These are phyloP conservation scores for Cyathus striatus DNA, from an alignment of 768 basidiomycete genomes.

Conservation along the genomic window DNA sequence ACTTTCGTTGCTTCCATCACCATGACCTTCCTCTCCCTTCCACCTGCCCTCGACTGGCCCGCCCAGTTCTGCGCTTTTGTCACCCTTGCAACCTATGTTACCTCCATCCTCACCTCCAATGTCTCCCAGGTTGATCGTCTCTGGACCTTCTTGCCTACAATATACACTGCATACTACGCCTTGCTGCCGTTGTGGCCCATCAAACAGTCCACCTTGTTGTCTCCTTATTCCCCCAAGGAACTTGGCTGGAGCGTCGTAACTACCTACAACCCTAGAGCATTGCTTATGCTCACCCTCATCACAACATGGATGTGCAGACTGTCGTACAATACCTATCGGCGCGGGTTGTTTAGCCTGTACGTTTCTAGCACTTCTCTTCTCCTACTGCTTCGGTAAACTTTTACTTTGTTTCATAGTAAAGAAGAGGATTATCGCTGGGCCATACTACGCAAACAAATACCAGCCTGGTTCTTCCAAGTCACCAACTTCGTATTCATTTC, in stretches of 20 bases:
- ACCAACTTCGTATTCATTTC: slow-evolving; percentile 66
- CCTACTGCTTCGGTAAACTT: background rate
- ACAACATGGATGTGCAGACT: slow-evolving; percentile 68
- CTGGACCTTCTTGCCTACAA: slow-evolving; percentile 68
- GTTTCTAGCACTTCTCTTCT: slow-evolving; percentile 18
- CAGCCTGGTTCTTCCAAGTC: slow-evolving; percentile 39
- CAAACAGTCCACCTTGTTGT: slow-evolving; percentile 32
- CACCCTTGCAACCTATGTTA: background rate
- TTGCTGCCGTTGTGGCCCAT: slow-evolving; percentile 60
- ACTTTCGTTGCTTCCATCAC: too few relatives aligned
- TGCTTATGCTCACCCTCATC: slow-evolving; percentile 69
- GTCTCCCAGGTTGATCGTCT: slow-evolving; percentile 91
- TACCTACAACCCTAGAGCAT: slow-evolving; percentile 64
- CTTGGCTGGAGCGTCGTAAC: slow-evolving; percentile 31
- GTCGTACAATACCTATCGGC: slow-evolving; percentile 76
- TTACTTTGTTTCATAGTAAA: slow-evolving; percentile 32
- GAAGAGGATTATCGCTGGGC: slow-evolving; percentile 95
- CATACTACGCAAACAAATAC: slow-evolving; percentile 55
- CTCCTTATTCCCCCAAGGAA: slow-evolving; percentile 52
- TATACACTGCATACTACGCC: slow-evolving; percentile 82
- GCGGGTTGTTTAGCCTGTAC: slow-evolving; percentile 75
- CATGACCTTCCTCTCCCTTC: background rate
- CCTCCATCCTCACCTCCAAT: slow-evolving; percentile 18
- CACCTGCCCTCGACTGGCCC: background rate
- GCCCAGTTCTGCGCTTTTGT: background rate